Evolutionary conservation across 441 rosid genomes (phyloP), one percentile per base, ranked within the genome.

Genomic region (Euphorbia celastroides): DNA sequence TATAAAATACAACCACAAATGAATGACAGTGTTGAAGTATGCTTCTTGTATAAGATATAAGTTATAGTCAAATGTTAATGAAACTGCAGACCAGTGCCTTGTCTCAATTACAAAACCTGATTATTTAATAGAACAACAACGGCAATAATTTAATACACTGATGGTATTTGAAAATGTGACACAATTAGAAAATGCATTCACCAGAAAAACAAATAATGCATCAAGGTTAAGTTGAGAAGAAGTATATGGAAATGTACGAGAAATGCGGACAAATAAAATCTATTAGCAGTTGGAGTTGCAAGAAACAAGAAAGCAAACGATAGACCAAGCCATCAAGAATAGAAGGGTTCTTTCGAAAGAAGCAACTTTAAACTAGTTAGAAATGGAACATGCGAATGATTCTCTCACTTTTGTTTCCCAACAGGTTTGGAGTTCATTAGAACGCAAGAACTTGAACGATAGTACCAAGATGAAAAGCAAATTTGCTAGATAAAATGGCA

Each of bases 41-140:
- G 31, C 58, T 52, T 25, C 20, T 60, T 22, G 31, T 41, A 34
- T 56, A 64, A 46, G n/a, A 64, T 28, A 25, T 16, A 28, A 56
- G 58, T 50, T 19, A 34, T 51, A n/a, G n/a, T n/a, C n/a, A n/a
- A n/a, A n/a, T 48, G 22, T 41, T 61, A 69, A 61, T 36, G 27
- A 20, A 62, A 44, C 20, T 32, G 26, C 31, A 63, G 27, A 57
- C 62, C 50, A 57, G 14, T 20, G 36, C 14, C 42, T 23, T 1
- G 12, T 23, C 7, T 62, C 56, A 55, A 62, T 14, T 38, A 38
- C 27, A 3, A 64, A 57, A 14, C 57, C 32, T 17, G 16, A 31
- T 25, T 14, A n/a, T 46, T 11, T 60, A 10, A 36, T 48, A 31
- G 27, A 14, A 63, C 36, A 3, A 59, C 51, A 27, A 57, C 17